These are phyloP conservation scores for Russula lepida DNA, from an alignment of 768 basidiomycete species.

Conservation along the genomic window DNA sequence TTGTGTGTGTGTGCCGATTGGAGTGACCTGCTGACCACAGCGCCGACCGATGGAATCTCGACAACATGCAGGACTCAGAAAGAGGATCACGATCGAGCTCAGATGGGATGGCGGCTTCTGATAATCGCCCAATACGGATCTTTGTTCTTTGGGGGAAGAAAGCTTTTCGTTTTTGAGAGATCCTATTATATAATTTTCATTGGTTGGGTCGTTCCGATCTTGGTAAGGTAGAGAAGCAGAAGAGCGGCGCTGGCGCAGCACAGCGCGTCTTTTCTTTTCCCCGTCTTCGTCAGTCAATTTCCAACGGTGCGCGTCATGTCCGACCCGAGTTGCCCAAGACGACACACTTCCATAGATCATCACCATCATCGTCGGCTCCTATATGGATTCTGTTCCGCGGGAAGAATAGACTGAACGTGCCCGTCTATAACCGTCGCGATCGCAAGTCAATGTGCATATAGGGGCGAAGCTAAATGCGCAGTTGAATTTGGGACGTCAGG, in stretches of 20 bases:
- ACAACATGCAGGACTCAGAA: neutral
- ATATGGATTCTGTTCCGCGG: conserved; percentile 2
- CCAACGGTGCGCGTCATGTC: neutral
- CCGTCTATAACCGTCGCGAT: neutral
- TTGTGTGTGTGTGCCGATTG: too few species aligned
- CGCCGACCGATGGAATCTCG: conserved; percentile 2
- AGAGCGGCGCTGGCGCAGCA: neutral
- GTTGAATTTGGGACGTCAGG: conserved; percentile 1
- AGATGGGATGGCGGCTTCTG: conserved; percentile 4
- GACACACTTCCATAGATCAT: conserved; percentile 7
- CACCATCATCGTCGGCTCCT: conserved; percentile 1
- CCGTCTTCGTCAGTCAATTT: conserved; percentile 1
- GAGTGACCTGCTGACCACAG: neutral
- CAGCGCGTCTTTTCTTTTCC: neutral
- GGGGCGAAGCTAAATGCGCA: conserved; percentile 8
- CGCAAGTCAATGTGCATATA: conserved; percentile 4
- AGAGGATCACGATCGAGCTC: conserved; percentile 13
- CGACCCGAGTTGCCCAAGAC: neutral
- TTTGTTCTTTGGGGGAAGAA: neutral
- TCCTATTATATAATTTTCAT: conserved; percentile 5
- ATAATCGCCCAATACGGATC: conserved; percentile 8
- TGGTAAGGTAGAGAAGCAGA: neutral
- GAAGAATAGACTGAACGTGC: neutral
- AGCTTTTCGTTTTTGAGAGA: neutral
- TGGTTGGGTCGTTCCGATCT: neutral